Evolutionary conservation across 345 rosid species (phyloP), one percentile per base, ranked within the genome.

Genomic region (Stellera chamaejasme): DNA sequence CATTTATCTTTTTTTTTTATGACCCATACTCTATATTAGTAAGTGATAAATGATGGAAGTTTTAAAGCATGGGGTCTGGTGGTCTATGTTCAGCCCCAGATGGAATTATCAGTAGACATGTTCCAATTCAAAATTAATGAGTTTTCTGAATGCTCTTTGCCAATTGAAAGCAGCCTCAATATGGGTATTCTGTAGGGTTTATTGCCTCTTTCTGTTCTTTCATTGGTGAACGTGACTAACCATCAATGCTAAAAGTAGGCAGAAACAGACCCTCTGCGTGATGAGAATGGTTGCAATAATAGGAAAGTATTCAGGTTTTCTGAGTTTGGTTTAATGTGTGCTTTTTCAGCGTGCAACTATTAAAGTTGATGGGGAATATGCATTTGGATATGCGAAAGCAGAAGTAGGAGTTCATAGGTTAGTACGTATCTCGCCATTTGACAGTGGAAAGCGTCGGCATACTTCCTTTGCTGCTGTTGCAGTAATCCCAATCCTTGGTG

Each of bases 391-490:
- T 11, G 97, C 99, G 54, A 89, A 93, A 73, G 87, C 97, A 65
- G 99, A 93, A 76, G 82, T 89, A 50, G 99, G 99, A 63, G 97
- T 87, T 65, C 99, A 93, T 70, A 79, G 99, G 69, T 76, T 93
- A 65, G 99, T 93, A 14, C 86, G 99, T 11, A 84, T 93, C 73
- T 93, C 97, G 6, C 99, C 96, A 8, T 93, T 89, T 43, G 97
- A 89, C 70, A 81, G 94, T 57, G 84, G 79, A 58, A 89, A 93
- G 66, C 83, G 88, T 39, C 79, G 97, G 50, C 99, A 89, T 70
- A 89, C 99, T 66, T 89, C 97, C 13, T 93, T 93, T 69, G 97
- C 99, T 15, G 99, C 97, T n/a, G 99, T 93, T 64, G 99, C 99
- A 4, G 97, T 89, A 41, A 89, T 83, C 66, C 99, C 99, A 16